Evolutionary conservation across 2,329 filamentous ascomycete species (phyloP).

Genomic region (Fusarium zealandicum): DNA sequence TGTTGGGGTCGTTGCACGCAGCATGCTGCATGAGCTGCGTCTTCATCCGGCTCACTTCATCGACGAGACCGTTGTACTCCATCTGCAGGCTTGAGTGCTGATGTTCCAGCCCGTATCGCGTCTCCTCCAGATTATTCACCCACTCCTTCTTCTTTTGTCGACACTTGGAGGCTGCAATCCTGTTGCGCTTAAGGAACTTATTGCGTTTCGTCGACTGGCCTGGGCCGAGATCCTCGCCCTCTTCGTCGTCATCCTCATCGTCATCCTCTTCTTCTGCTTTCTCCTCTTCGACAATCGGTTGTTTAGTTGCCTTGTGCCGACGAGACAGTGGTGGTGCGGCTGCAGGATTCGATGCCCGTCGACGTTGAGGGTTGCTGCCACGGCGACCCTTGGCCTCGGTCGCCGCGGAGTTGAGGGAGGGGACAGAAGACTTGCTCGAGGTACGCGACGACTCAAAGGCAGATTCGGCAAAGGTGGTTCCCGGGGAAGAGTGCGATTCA

Average conservation of each 20-base stretch:
- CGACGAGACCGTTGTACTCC: conserved; percentile 52
- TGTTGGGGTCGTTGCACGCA: conserved; percentile 59
- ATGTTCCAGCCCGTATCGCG: conserved; percentile 53
- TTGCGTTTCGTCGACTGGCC: conserved; percentile 51
- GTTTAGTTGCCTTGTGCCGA: background rate
- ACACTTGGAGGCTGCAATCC: conserved; percentile 76
- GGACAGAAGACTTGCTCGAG: conserved; percentile 34
- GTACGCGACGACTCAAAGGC: conserved; percentile 12
- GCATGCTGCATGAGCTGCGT: conserved; percentile 61
- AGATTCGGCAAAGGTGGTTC: conserved; percentile 5
- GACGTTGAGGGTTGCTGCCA: conserved; percentile 1
- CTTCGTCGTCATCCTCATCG: conserved; percentile 4
- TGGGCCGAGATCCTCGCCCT: conserved; percentile 38
- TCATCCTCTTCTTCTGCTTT: conserved; percentile 25
- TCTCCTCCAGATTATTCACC: conserved; percentile 58
- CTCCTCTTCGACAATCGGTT: conserved; percentile 15
- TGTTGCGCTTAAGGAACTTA: conserved; percentile 73
- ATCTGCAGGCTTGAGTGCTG: conserved; percentile 53
- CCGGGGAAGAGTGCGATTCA: conserved; percentile 18
- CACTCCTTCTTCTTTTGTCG: conserved; percentile 70
- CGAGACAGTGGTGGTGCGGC: too few species aligned
- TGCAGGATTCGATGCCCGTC: background rate
- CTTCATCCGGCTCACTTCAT: conserved; percentile 57
- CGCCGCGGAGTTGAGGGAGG: conserved; percentile 2
- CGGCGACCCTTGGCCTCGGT: conserved; percentile 2